Base-by-base conservation (phyloP, 169 alveolate species). In the Plasmodium falciparum region DNA sequence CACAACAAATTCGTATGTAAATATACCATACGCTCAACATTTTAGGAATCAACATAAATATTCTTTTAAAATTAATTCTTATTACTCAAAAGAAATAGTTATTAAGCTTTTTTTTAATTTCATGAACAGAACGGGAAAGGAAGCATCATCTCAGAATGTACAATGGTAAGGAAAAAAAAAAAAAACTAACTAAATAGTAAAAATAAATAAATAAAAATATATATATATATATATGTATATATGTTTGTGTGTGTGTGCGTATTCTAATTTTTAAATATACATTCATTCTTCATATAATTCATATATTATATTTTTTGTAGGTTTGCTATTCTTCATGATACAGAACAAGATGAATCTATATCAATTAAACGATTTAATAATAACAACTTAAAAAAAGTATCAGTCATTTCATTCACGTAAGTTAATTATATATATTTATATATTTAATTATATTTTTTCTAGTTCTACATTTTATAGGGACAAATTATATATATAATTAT, bases 271-370 rank as follows among this genome's bases (percentile, higher is more conserved):
- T 3, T 11, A 22, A 61, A 61, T 22, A 20, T 61, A 67, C n/a
- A 2, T 17, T 33, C 20, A 39, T 67, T 67, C 8, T 3, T 39
- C 13, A 43, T 67, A 13, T 13, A 13, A 33, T 66, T 50, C 22
- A 29, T 4, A 33, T 33, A 33, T 33, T 33, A 33, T 33, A 8
- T 56, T 12, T 54, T 54, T 0, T 8, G 11, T 54, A 78, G 89
- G 89, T 78, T 65, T 70, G 78, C 76, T 45, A 65, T 78, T 50
- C 89, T 78, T 15, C 89, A 78, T 24, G 89, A 78, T 59, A 15
- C 58, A 15, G 15, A 17, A 17, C 72, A 78, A 78, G 76, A 78
- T 59, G 66, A 58, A 78, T 47, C 89, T 20, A 45, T 78, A 29
- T 78, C 89, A 45, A 78, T 78, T 47, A 78, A 78, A 70, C 65